Evolutionary conservation across 768 basidiomycete species (phyloP), one percentile per base, ranked within the genome.

Genomic region (Austroboletus festivus): DNA sequence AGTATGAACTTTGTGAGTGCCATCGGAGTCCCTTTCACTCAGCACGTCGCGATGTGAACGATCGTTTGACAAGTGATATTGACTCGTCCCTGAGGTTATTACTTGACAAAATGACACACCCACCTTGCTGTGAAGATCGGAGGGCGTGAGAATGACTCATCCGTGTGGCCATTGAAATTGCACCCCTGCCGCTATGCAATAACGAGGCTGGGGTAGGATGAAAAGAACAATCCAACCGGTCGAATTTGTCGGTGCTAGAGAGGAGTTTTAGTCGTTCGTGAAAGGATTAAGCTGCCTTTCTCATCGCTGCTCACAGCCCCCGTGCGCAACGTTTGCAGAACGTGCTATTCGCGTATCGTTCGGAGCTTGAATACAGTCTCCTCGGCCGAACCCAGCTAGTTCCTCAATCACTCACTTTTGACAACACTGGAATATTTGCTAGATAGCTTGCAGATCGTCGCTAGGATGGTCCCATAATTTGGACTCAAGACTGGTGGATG

Each of bases 121-220:
- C 26, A 61, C 60, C 60, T 50, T 28, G 42, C 11, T 23, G 40
- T 33, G 24, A 47, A 16, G 38, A 48, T 33, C 23, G 42, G n/a
- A n/a, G n/a, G 37, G 23, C 47, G 38, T 50, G 47, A 4, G 61
- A 39, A 34, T 9, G 47, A 16, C 4, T 51, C 58, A 57, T 62
- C 3, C n/a, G 31, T 46, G 4, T 20, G 45, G 31, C 26, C 11
- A 28, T n/a, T n/a, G n/a, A n/a, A 28, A 28, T 28, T 28, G 26
- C 26, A 7, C 7, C 18, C 11, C 35, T 18, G n/a, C 35, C 3
- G 19, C 12, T 5, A 37, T 7, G 35, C 16, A n/a, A 3, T 5
- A 7, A n/a, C 35, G n/a, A 37, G 13, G 18, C n/a, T 18, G 16
- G 6, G 35, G 19, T 18, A 19, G 9, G 31, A 19, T 8, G 31